These are phyloP conservation scores for Tuber indicum DNA, from an alignment of 495 filamentous ascomycete species.

Conservation along the genomic window DNA sequence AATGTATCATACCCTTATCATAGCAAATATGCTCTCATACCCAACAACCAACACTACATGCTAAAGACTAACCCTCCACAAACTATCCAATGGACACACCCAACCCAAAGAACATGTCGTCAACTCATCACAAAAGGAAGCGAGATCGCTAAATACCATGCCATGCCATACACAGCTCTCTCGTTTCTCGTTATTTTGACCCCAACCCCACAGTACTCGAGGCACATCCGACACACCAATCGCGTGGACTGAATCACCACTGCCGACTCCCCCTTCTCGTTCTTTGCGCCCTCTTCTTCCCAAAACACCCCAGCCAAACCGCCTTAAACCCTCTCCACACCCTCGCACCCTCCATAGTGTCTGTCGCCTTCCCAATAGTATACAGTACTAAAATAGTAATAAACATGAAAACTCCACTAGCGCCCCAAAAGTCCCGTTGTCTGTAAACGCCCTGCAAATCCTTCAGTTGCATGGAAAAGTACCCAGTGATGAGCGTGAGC, in stretches of 20 bases:
- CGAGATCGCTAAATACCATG: not conserved
- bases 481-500: constrained; percentile 75
- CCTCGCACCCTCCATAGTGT: constrained; percentile 32
- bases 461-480: constrained; percentile 67
- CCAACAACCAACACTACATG: not conserved
- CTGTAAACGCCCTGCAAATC: constrained; percentile 56
- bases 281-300: constrained; percentile 17
- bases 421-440: constrained; percentile 61
- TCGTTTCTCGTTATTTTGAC: not conserved
- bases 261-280: constrained; percentile 1
- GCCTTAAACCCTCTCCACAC: constrained; percentile 33
- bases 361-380: constrained; percentile 42
- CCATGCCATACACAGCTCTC: not conserved
- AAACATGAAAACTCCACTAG: constrained; percentile 62
- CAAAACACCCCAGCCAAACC: constrained; percentile 29
- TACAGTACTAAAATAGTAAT: constrained; percentile 56
- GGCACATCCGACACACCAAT: constrained; percentile 46
- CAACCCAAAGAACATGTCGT: not conserved
- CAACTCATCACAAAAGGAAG: not conserved
- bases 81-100: not conserved
- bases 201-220: constrained; percentile 35
- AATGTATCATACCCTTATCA: not conserved
- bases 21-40: not conserved
- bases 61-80: not conserved
- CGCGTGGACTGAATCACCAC: not conserved